A percentile compares a stretch with the other conserved stretches of the same genome.
Conservation (phyloP, 805 yeast species). For the Sugiyamaella chiloensis region DNA sequence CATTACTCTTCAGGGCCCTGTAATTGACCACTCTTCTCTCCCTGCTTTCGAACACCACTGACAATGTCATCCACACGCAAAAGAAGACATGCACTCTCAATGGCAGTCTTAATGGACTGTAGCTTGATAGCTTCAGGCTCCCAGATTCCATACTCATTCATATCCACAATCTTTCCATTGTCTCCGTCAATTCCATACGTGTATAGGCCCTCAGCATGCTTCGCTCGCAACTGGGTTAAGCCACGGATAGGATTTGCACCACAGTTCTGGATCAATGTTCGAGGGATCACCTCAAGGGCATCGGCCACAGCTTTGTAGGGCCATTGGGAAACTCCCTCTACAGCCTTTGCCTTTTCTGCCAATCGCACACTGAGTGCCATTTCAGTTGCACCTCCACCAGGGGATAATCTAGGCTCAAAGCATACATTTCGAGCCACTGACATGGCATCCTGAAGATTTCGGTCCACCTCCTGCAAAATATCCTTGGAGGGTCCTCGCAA, state of each 20-base stretch:
- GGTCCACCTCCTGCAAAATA: slow-evolving; percentile 90
- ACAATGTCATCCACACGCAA: slow-evolving; percentile 97
- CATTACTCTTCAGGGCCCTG: slow-evolving; percentile 14
- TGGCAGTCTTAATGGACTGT: slow-evolving; percentile 96
- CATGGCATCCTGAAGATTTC: slow-evolving; percentile 98
- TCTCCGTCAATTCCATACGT: slow-evolving; percentile 96
- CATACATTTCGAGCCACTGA: slow-evolving; percentile 93
- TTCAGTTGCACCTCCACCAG: slow-evolving; percentile 99
- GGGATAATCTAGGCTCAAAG: slow-evolving; percentile 90
- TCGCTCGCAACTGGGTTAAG: slow-evolving; percentile 87
- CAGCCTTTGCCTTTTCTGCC: slow-evolving; percentile 83
- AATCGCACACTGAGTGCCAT: slow-evolving; percentile 93
- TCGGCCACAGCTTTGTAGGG: slow-evolving; percentile 99
- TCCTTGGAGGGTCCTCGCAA: slow-evolving; percentile 97
- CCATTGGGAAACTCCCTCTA: slow-evolving; percentile 97
- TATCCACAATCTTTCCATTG: slow-evolving; percentile 87
- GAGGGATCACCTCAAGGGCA: slow-evolving; percentile 97
- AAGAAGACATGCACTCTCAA: slow-evolving; percentile 92
- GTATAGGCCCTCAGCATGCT: slow-evolving; percentile 85
- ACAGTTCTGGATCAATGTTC: slow-evolving; percentile 95
- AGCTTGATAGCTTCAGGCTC: slow-evolving; percentile 98
- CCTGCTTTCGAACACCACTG: slow-evolving; percentile 75
- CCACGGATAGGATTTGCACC: slow-evolving; percentile 95
- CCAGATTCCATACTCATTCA: slow-evolving; percentile 96
- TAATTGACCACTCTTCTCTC: slow-evolving; percentile 13